These are phyloP conservation scores for Pueraria montana DNA, from an alignment of 306 rosid genomes.

Conservation along the genomic window DNA sequence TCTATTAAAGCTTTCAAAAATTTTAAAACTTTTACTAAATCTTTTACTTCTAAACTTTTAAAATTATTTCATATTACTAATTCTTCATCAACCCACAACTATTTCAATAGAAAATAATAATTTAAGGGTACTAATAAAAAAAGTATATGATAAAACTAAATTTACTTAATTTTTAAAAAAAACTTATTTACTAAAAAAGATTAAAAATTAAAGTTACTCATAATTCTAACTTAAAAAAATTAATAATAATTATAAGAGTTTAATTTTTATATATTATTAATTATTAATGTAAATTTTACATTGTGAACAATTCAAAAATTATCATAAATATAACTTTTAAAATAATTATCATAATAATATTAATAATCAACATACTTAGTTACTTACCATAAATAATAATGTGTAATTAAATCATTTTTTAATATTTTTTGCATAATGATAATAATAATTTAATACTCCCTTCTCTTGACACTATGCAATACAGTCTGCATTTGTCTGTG, in stretches of 20 bases:
- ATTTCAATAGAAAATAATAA: background rate
- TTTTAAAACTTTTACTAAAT: no score
- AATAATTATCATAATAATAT: background rate
- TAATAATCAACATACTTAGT: background rate
- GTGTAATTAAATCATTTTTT: background rate
- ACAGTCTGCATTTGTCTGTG: background rate
- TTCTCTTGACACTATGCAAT: background rate
- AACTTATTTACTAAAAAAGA: background rate
- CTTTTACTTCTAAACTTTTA: background rate
- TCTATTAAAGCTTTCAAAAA: background rate
- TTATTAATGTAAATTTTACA: background rate
- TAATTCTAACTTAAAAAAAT: background rate
- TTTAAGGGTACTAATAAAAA: background rate
- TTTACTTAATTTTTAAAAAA: background rate
- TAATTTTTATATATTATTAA: background rate
- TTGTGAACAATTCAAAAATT: background rate
- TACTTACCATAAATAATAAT: background rate
- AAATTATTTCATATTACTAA: background rate
- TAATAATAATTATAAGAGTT: background rate
- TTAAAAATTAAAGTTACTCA: background rate
- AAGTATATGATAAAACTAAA: no score
- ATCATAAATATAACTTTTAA: background rate
- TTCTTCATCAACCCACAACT: background rate
- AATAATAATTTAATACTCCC: background rate
- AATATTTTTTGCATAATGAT: no score